Conservation (phyloP, 192 early-diverging fungal species). For the Spizellomyces punctatus region DNA sequence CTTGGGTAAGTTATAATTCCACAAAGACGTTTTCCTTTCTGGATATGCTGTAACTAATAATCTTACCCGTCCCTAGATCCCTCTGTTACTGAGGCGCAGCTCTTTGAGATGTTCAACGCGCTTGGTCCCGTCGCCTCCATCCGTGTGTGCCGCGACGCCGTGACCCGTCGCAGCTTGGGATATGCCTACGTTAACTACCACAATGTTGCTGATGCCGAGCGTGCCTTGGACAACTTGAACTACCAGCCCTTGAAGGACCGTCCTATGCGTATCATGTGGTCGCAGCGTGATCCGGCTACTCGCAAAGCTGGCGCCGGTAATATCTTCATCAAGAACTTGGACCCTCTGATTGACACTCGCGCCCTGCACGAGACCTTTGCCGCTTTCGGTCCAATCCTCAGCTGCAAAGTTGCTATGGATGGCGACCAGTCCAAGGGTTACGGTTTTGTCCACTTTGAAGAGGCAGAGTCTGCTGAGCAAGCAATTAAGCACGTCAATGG, state of each 20-base stretch:
- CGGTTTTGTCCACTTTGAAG: slow-evolving; percentile 99
- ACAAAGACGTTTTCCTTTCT: slow-evolving; percentile 3
- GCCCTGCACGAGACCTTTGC: slow-evolving; percentile 98
- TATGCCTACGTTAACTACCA: slow-evolving; percentile 99
- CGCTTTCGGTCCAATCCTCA: slow-evolving; percentile 95
- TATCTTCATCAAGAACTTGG: slow-evolving; percentile 99
- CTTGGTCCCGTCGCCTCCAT: slow-evolving; percentile 94
- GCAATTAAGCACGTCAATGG: slow-evolving; percentile 99
- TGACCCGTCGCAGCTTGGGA: slow-evolving; percentile 93
- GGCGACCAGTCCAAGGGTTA: slow-evolving; percentile 85
- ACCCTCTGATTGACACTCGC: slow-evolving; percentile 97
- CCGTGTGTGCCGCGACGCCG: slow-evolving; percentile 96
- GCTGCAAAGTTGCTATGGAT: slow-evolving; percentile 95
- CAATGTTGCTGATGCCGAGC: slow-evolving; percentile 83
- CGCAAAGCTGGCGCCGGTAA: slow-evolving; percentile 92
- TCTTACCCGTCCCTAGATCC: slow-evolving; percentile 58
- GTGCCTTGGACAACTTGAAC: slow-evolving; percentile 93
- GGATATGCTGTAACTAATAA: background rate
- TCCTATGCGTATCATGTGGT: slow-evolving; percentile 99
- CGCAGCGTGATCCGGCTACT: slow-evolving; percentile 94
- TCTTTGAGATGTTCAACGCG: slow-evolving; percentile 97
- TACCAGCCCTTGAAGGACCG: slow-evolving; percentile 93
- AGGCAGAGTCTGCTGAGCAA: slow-evolving; percentile 84
- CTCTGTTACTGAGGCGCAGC: slow-evolving; percentile 94
- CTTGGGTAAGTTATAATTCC: slow-evolving; percentile 54